Evolutionary conservation across 495 filamentous ascomycete species (phyloP), one percentile per base, ranked within the genome.

Genomic region (Hypoxylon subgilvum): DNA sequence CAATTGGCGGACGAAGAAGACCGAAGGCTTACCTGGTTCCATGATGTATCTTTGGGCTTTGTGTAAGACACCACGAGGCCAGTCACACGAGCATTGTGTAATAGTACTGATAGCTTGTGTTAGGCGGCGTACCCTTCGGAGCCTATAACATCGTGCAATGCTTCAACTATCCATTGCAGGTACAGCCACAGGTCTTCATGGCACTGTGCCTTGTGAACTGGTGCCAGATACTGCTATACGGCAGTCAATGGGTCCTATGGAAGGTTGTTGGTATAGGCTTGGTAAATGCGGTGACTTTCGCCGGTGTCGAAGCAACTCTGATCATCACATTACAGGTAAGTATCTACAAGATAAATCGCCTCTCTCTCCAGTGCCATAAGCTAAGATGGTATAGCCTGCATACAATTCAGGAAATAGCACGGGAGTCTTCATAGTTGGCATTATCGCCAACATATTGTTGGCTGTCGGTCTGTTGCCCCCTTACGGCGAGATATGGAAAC

Each of bases 1-100:
- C 52, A 91, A 89, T 67, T 89, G 83, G 79, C 74, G 76, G 7
- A 77, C 72, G 8, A 91, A 92, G 62, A 81, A 81, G 42, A 91
- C 88, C 0, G 86, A 90, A 32, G 88, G 88, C 0, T 75, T 92
- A 0, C 88, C 88, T 3, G 82, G 79, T 0, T 56, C 74, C 12
- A 92, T 92, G 88, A 86, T 90, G 82, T 84, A 90, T 48, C 68
- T 91, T 1, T 91, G 88, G 88, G 85, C 85, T 17, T 66, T 79
- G 23, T 87, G 86, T 88, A 68, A 47, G 80, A 53, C 18, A 30
- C 14, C 14, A n/a, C n/a, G n/a, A n/a, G n/a, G n/a, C n/a, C n/a
- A n/a, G n/a, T n/a, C n/a, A n/a, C n/a, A n/a, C n/a, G n/a, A n/a
- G n/a, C n/a, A n/a, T n/a, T n/a, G n/a, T n/a, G n/a, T n/a, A n/a